Percentiles rank a stretch among this genome's conserved stretches.
Conservation (phyloP, 352 stramenopile genomes). For the Phytopythium montanum region DNA sequence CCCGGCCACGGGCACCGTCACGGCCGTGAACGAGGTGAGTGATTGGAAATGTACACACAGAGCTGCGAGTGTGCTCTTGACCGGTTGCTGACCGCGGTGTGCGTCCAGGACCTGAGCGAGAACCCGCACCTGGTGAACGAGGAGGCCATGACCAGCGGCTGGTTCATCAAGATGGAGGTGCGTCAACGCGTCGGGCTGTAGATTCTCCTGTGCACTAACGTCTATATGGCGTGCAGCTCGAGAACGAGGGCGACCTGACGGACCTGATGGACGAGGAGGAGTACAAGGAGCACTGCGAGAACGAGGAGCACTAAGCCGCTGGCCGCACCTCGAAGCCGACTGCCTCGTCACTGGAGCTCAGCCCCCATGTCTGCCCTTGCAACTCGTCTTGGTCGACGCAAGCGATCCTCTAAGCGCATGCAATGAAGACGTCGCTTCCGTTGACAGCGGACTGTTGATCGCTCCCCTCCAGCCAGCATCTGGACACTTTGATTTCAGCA, state of each 20-base stretch:
- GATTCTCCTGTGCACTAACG: slow-evolving; percentile 5
- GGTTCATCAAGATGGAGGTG: slow-evolving; percentile 90
- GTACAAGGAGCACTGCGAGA: slow-evolving; percentile 87
- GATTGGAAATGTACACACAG: too few relatives aligned
- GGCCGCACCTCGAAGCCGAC: neutral
- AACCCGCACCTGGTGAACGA: slow-evolving; percentile 88
- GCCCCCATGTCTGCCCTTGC: neutral
- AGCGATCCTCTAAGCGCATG: neutral
- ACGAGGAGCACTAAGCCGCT: slow-evolving; percentile 72
- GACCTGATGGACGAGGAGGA: slow-evolving; percentile 77
- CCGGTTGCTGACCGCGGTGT: slow-evolving; percentile 8
- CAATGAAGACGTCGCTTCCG: slow-evolving; percentile 1
- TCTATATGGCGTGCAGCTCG: slow-evolving; percentile 23
- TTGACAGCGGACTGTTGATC: neutral
- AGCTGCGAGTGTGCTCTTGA: neutral
- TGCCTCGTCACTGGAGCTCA: too few relatives aligned
- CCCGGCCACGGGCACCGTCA: slow-evolving; percentile 90
- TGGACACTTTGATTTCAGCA: too few relatives aligned
- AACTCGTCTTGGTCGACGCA: neutral
- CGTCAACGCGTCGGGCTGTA: slow-evolving; percentile 9
- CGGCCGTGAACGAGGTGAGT: slow-evolving; percentile 92
- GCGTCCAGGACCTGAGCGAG: slow-evolving; percentile 59
- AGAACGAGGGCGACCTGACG: slow-evolving; percentile 67
- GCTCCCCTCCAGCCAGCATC: too few relatives aligned
- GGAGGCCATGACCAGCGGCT: slow-evolving; percentile 76